These are phyloP conservation scores for Backusella tuberculispora DNA, from an alignment of 192 early-diverging fungal species.

Conservation along the genomic window DNA sequence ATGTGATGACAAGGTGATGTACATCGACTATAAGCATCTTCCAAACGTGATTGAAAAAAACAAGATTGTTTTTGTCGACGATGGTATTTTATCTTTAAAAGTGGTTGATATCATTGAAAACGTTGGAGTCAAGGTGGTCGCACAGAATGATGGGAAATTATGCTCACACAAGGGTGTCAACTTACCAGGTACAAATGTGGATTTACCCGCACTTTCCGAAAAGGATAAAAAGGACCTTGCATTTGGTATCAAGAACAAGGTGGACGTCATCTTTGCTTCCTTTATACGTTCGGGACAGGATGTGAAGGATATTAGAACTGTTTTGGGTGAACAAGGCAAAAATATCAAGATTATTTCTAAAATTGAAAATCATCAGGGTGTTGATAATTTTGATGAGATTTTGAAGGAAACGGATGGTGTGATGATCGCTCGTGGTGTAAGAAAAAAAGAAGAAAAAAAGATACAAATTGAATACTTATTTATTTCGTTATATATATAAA, in stretches of 20 bases:
- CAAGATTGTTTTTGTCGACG: slow-evolving; percentile 83
- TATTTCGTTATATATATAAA: background rate
- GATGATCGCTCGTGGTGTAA: slow-evolving; percentile 89
- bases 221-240: slow-evolving; percentile 86
- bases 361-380: slow-evolving; percentile 93
- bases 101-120: slow-evolving; percentile 68
- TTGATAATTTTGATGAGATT: slow-evolving; percentile 95
- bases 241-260: slow-evolving; percentile 89
- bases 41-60: slow-evolving; percentile 65
- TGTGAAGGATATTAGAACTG: slow-evolving; percentile 82
- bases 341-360: slow-evolving; percentile 94
- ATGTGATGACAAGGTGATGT: slow-evolving; percentile 61
- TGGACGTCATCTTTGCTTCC: slow-evolving; percentile 92
- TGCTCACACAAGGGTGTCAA: slow-evolving; percentile 92
- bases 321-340: slow-evolving; percentile 75
- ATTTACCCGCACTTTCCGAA: slow-evolving; percentile 87
- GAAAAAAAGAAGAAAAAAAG: background rate
- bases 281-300: slow-evolving; percentile 91
- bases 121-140: slow-evolving; percentile 59
- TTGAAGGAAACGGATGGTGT: slow-evolving; percentile 88
- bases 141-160: slow-evolving; percentile 77
- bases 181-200: slow-evolving; percentile 80
- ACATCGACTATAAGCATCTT: slow-evolving; percentile 78
- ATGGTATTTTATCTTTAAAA: slow-evolving; percentile 90
- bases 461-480: background rate